phyloP scores from a whole-genome alignment of 805 yeast genomes.

The Hanseniaspora mollemarum region DNA sequence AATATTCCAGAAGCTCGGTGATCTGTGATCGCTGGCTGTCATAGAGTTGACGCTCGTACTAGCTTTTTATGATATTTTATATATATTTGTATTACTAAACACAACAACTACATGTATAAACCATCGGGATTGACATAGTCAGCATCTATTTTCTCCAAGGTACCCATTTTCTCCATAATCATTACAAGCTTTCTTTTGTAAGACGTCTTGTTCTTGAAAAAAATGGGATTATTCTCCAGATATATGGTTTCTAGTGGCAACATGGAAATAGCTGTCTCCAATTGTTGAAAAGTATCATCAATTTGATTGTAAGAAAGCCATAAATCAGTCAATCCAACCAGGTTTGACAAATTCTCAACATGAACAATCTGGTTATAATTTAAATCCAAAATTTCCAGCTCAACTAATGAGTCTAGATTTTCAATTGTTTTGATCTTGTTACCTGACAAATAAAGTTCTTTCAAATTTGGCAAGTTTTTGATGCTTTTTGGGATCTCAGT shows the following conservation, averaged over 20 bases:
- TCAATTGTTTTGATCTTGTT: constrained; percentile 67
- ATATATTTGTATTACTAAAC: not conserved
- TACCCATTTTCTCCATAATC: constrained; percentile 46
- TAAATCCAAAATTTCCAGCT: constrained; percentile 65
- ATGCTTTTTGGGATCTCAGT: constrained; percentile 64
- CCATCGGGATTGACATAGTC: constrained; percentile 43
- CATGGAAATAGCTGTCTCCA: constrained; percentile 52
- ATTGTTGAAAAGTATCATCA: constrained; percentile 50
- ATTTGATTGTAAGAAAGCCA: constrained; percentile 83
- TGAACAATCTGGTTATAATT: constrained; percentile 59
- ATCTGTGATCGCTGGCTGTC: too few species aligned
- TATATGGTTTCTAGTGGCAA: constrained; percentile 76
- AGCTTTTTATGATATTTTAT: too few species aligned
- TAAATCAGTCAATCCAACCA: constrained; percentile 67
- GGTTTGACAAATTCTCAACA: constrained; percentile 54
- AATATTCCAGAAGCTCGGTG: too few species aligned
- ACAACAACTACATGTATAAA: not conserved
- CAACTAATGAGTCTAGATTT: constrained; percentile 58
- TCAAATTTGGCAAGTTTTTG: constrained; percentile 56
- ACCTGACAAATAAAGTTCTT: constrained; percentile 80
- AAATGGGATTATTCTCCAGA: constrained; percentile 87
- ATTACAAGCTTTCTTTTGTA: constrained; percentile 75
- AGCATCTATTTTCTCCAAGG: constrained; percentile 80
- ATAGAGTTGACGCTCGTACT: too few species aligned
- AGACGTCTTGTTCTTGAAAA: constrained; percentile 56